Evolutionary conservation across 108 stramenopile species (phyloP), one percentile per base, ranked within the genome.

Genomic region (Licmophora abbreviata): DNA sequence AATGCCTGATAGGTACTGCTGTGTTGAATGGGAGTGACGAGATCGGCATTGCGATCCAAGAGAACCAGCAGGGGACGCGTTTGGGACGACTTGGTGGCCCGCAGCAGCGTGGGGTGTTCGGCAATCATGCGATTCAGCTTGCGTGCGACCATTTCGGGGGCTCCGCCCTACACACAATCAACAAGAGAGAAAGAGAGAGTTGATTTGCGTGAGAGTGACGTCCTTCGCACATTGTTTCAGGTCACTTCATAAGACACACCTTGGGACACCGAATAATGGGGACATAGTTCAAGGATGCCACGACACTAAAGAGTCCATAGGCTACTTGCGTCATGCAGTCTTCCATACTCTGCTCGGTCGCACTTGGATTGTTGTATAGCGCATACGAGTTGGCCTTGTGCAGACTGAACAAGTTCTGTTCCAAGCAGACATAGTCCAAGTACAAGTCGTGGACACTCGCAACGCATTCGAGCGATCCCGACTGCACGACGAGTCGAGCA

Each of bases 81-180:
- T 24, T 73, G 63, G 29, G 62, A 56, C 18, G 48, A 58, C 33
- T 68, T 70, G 35, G 61, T 62, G 27, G 51, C 53, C 7, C 79
- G 58, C 11, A 77, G 52, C 35, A 85, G 52, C 3, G 83, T 82
- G 17, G 89, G 85, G 62, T 91, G 89, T 44, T 91, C 89, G 44
- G 70, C 73, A 48, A 96, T 64, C 68, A 95, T 71, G 54, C 69
- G 68, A 52, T 76, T 85, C 17, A 97, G 65, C 51, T 93, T 86
- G 21, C 91, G 79, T 25, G 93, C 95, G 11, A 96, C 92, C 95
- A 95, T 95, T 83, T 96, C 95, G 0, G 95, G 86, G 1, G 92
- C 82, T 15, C 96, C 97, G 6, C 94, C 95, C 81, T 81, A 32
- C 7, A 21, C 11, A 36, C 23, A 37, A n/a, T 32, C 21, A n/a